A percentile compares a stretch with the other conserved stretches of the same genome.
These are phyloP conservation scores for Cystobasidium slooffiae DNA, from an alignment of 1,284 basidiomycete species.

Conservation along the genomic window DNA sequence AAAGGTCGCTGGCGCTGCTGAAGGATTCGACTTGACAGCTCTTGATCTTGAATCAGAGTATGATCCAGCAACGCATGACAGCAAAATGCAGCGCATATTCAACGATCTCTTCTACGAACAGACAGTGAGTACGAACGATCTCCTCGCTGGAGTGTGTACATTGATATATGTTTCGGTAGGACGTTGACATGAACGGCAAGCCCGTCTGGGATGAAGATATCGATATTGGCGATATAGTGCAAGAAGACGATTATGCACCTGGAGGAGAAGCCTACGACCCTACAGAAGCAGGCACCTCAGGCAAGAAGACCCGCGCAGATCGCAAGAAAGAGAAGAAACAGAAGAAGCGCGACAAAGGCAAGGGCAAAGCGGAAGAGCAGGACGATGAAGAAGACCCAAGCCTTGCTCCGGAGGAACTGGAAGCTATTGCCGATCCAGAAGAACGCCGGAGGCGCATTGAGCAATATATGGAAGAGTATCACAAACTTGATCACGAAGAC, in stretches of 20 bases:
- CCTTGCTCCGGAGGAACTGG: conserved; percentile 86
- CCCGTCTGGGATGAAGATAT: conserved; percentile 89
- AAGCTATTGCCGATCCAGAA: conserved; percentile 65
- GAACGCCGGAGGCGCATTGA: conserved; percentile 64
- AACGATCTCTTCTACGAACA: conserved; percentile 65
- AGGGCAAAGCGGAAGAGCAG: conserved; percentile 60
- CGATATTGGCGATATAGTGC: conserved; percentile 71
- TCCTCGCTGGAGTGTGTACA: not conserved
- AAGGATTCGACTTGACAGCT: conserved; percentile 55
- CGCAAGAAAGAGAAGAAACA: conserved; percentile 53
- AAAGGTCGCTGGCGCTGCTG: conserved; percentile 64
- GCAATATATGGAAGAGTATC: conserved; percentile 87
- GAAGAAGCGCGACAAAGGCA: conserved; percentile 79
- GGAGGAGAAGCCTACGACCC: conserved; percentile 52
- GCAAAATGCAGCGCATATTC: conserved; percentile 73
- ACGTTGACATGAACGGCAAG: conserved; percentile 66
- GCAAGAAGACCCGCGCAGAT: conserved; percentile 55
- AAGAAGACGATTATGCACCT: conserved; percentile 57
- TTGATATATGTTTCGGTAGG: not conserved
- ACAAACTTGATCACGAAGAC: conserved; percentile 92
- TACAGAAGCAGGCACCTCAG: conserved; percentile 41
- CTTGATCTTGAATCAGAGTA: conserved; percentile 65
- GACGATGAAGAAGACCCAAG: conserved; percentile 61
- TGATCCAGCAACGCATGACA: conserved; percentile 77
- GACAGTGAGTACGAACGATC: conserved; percentile 43